Evolutionary conservation across 2,329 filamentous ascomycete genomes (phyloP).

Genomic region (Fusarium mundagurra): DNA sequence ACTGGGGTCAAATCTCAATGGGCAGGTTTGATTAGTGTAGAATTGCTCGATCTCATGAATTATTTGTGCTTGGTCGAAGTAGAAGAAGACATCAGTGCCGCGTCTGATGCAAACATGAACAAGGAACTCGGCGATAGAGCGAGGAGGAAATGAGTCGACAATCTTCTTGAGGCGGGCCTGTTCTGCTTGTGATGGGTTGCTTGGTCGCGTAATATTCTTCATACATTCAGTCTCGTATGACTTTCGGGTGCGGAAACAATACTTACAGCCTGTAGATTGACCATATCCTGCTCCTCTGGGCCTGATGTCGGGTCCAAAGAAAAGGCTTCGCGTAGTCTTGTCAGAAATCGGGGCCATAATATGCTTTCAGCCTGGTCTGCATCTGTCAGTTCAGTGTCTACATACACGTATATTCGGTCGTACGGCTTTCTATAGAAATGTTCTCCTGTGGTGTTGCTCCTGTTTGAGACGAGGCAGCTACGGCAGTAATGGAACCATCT

Average conservation of each 20-base stretch:
- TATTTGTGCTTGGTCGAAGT: background rate
- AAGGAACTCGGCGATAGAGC: background rate
- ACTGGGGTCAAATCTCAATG: background rate
- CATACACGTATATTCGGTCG: accelerated
- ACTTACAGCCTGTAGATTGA: background rate
- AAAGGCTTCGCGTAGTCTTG: background rate
- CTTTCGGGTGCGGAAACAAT: accelerated
- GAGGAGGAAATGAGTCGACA: background rate
- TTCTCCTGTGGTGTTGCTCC: background rate
- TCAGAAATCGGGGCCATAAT: background rate
- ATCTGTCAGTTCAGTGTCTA: background rate
- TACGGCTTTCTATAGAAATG: background rate
- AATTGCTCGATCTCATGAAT: background rate
- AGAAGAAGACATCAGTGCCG: background rate
- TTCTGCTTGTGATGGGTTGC: background rate
- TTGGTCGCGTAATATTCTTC: background rate
- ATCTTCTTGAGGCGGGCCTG: background rate
- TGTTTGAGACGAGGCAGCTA: background rate
- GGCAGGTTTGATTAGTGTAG: background rate
- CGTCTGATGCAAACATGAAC: background rate
- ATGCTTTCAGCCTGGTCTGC: background rate
- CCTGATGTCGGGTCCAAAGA: background rate
- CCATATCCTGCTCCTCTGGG: background rate
- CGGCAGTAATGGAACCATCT: background rate
- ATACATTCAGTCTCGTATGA: background rate